Evolutionary conservation across 345 rosid genomes (phyloP).

Genomic region (Syzygium jambos): DNA sequence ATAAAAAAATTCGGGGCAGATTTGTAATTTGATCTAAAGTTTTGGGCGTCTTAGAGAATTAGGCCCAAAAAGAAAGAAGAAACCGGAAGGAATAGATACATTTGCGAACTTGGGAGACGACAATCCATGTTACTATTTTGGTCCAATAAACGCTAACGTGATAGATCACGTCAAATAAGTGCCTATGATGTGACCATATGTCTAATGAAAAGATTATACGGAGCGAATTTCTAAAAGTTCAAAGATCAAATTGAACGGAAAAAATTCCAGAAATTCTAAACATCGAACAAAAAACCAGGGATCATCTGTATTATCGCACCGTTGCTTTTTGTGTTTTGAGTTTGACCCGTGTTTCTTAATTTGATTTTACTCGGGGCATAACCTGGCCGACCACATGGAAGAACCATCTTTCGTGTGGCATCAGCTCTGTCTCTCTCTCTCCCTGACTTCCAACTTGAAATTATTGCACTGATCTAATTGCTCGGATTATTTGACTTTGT

Average conservation of each 20-base stretch:
- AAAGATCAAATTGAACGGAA: neutral
- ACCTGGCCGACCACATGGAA: neutral
- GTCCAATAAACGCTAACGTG: neutral
- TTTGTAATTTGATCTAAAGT: no score
- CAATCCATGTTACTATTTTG: neutral
- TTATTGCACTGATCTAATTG: neutral
- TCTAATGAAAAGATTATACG: neutral
- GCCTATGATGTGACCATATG: neutral
- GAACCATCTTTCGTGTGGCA: neutral
- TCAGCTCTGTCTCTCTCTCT: neutral
- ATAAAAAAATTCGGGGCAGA: no score
- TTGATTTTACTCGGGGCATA: neutral
- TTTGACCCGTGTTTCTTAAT: neutral
- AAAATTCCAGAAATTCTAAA: neutral
- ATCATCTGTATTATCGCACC: neutral
- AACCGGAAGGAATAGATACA: neutral
- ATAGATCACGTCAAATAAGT: neutral
- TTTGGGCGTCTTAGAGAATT: no score
- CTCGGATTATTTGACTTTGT: neutral
- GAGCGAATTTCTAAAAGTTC: neutral
- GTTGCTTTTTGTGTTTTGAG: neutral
- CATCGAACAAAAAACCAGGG: neutral
- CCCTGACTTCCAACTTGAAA: neutral
- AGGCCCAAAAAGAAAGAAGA: neutral
- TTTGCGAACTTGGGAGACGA: neutral